phyloP scores from a whole-genome alignment of 2,329 filamentous ascomycete species.

The Paramyrothecium roridum region DNA sequence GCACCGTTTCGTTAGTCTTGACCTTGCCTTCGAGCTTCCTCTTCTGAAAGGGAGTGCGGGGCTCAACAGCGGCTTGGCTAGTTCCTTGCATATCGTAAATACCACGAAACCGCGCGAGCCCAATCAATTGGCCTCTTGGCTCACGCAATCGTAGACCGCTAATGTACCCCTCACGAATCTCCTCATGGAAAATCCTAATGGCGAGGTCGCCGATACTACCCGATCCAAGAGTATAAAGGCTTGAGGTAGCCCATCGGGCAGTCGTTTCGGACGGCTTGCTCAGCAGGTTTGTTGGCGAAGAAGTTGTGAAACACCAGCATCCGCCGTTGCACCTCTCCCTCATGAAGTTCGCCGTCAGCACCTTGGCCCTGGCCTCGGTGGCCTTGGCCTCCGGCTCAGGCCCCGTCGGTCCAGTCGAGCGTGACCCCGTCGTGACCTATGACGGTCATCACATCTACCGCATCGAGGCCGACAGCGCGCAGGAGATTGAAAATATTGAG shows the following conservation, averaged over 20 bases:
- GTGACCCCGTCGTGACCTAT: conserved; percentile 16
- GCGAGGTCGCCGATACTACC: background rate
- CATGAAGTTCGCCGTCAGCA: conserved; percentile 1
- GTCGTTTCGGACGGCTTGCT: background rate
- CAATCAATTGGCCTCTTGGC: background rate
- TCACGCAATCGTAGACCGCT: background rate
- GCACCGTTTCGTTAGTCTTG: background rate
- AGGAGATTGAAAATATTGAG: conserved; percentile 10
- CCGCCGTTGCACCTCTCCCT: background rate
- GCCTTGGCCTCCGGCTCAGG: background rate
- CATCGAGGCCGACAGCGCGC: conserved; percentile 13
- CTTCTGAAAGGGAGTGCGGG: background rate
- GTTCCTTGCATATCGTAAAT: background rate
- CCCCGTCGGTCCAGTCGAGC: background rate
- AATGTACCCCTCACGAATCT: background rate
- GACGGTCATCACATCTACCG: conserved; percentile 29
- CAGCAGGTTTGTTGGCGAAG: background rate
- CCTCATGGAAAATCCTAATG: background rate
- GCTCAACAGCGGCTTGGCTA: background rate
- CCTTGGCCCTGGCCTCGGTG: background rate
- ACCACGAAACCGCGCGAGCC: background rate
- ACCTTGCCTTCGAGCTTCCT: background rate
- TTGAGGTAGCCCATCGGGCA: no score
- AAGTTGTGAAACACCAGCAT: background rate
- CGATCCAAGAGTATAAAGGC: background rate